Evolutionary conservation across 1,139 yeast species (phyloP).

Genomic region (Scheffersomyces insectosa): DNA sequence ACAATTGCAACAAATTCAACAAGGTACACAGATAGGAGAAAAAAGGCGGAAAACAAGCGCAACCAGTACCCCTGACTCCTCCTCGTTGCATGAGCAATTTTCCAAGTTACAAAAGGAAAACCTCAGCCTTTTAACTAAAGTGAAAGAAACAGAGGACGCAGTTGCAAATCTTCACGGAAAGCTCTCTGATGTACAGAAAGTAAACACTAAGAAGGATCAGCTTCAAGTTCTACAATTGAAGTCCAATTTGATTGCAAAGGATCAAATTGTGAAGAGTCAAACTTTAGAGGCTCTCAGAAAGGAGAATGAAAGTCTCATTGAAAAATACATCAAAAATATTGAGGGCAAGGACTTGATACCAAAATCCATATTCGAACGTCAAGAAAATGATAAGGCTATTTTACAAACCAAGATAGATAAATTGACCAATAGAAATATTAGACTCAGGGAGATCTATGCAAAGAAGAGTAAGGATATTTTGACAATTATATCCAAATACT

Average conservation of each 20-base stretch:
- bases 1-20: constrained; percentile 11
- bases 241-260: constrained; percentile 65
- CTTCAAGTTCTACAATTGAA: constrained; percentile 62
- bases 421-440: constrained; percentile 53
- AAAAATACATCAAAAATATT: constrained; percentile 18
- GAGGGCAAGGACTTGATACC: constrained; percentile 43
- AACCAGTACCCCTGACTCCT: background rate
- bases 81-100: constrained; percentile 8
- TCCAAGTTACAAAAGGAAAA: constrained; percentile 44
- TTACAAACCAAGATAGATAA: constrained; percentile 53
- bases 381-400: constrained; percentile 53
- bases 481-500: constrained; percentile 63
- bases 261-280: constrained; percentile 61
- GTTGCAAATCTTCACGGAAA: constrained; percentile 30
- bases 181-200: constrained; percentile 25
- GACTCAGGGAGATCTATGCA: constrained; percentile 67
- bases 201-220: constrained; percentile 33
- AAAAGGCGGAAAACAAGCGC: constrained; percentile 23
- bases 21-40: constrained; percentile 22
- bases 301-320: constrained; percentile 62
- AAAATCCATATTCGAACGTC: constrained; percentile 62
- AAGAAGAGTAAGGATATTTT: constrained; percentile 74
- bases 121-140: constrained; percentile 36
- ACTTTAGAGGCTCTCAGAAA: constrained; percentile 51
- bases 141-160: constrained; percentile 35